Evolutionary conservation across 2,329 filamentous ascomycete genomes (phyloP).

Genomic region (Exophiala sp.): DNA sequence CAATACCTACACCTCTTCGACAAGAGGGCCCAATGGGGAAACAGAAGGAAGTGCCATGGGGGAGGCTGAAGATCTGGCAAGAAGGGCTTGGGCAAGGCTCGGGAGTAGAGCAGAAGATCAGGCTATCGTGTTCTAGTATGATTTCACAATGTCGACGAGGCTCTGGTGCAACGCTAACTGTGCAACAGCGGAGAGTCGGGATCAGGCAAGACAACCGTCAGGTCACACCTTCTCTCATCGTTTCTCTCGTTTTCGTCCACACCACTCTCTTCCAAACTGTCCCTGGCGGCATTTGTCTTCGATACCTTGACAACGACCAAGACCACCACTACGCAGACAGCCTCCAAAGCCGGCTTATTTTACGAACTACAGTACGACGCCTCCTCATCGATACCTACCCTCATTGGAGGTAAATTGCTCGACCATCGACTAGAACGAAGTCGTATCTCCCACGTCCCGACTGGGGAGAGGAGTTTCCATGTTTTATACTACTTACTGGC

Average conservation of each 20-base stretch:
- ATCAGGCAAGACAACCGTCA: conserved; percentile 90
- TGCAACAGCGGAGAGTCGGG: conserved; percentile 83
- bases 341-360: conserved; percentile 91
- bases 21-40: conserved; percentile 82
- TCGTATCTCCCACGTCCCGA: conserved; percentile 85
- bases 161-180: conserved; percentile 30
- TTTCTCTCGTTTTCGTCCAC: conserved; percentile 88
- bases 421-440: conserved; percentile 91
- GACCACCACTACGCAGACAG: conserved; percentile 89
- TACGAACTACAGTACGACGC: conserved; percentile 97
- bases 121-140: conserved; percentile 86
- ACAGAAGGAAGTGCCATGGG: conserved; percentile 90
- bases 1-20: conserved; percentile 90
- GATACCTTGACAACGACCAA: conserved; percentile 96
- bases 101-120: conserved; percentile 91
- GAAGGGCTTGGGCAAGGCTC: conserved; percentile 77
- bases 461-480: conserved; percentile 95
- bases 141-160: conserved; percentile 26
- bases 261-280: conserved; percentile 87
- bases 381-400: conserved; percentile 74
- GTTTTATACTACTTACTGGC: conserved; percentile 92
- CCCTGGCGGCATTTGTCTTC: conserved; percentile 90
- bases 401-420: conserved; percentile 91
- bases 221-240: conserved; percentile 80
- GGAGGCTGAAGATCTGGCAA: conserved; percentile 87